Base-by-base conservation (phyloP, 768 basidiomycete species). In the Amyloporia xantha region DNA sequence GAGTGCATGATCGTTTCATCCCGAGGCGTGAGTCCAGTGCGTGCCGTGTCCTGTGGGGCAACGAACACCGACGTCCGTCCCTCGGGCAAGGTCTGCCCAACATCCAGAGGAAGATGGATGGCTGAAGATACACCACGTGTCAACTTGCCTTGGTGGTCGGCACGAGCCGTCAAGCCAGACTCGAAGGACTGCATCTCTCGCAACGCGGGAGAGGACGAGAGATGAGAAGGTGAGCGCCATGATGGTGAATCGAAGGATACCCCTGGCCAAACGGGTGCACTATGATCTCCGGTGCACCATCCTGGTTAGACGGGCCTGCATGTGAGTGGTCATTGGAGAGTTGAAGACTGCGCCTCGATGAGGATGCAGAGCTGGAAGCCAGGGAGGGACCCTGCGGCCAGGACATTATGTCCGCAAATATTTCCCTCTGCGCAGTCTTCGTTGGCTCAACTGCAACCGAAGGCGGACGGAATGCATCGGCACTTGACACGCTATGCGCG, bases 131-230 rank as follows among this genome's bases (percentile, higher is more conserved):
- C 25, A 25, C 6, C 13, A 5, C 44, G 33, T 3, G 37, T 19
- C 3, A 17, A 17, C 2, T 27, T 25, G 13, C 25, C 20, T 25
- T 39, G 46, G n/a, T n/a, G n/a, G 28, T 66, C 73, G 41, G 85
- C 84, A 20, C 81, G 76, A 0, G 86, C 88, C 0, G 90, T 92
- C 30, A 86, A 63, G 1, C 81, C 82, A 3, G 88, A 91, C 55
- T 92, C 90, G 59, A 91, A 92, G 0, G 86, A 88, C 55, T 91
- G 87, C 83, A 91, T 86, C 62, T 84, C 84, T 20, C 88, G 82
- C n/a, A 92, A 62, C 37, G 72, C 70, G 3, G 77, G 79, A 1
- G 62, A 57, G 17, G 60, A 58, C 24, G 54, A 28, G 26, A 62
- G 55, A 37, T 77, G 64, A 1, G 69, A 45, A 1, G 68, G 64